phyloP scores from a whole-genome alignment of 2,329 filamentous ascomycete genomes.

The Nothopassalora personata region DNA sequence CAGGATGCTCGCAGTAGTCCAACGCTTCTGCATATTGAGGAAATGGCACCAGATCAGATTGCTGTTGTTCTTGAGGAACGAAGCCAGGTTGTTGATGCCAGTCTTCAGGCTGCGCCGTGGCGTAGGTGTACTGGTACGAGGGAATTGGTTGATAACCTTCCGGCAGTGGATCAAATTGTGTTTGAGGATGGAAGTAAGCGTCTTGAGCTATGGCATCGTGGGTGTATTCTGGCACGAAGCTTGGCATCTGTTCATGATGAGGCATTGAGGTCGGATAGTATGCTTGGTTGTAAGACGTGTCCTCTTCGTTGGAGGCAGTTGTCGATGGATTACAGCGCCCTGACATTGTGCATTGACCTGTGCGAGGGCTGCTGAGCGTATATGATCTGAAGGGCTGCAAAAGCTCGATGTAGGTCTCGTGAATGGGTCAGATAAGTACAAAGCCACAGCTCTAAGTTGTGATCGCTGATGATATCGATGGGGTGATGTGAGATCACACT shows the following conservation, averaged over 20 bases:
- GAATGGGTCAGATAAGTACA: neutral
- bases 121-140: neutral
- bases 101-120: neutral
- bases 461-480: neutral
- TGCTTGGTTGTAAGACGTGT: neutral
- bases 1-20: constrained; percentile 1
- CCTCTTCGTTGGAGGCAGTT: neutral
- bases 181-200: neutral
- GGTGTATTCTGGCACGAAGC: neutral
- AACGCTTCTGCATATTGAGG: constrained; percentile 15
- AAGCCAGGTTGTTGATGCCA: constrained; percentile 12
- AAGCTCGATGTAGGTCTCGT: neutral
- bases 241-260: neutral
- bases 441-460: neutral
- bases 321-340: constrained; percentile 16
- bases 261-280: neutral
- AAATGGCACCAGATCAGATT: constrained; percentile 3
- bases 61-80: constrained; percentile 8
- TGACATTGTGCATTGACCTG: constrained; percentile 14
- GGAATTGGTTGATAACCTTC: constrained; percentile 5
- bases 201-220: neutral
- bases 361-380: neutral
- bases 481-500: neutral
- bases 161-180: constrained; percentile 9
- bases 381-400: neutral